These are phyloP conservation scores for Infundibulicybe gibba DNA, from an alignment of 768 basidiomycete species.

Conservation along the genomic window DNA sequence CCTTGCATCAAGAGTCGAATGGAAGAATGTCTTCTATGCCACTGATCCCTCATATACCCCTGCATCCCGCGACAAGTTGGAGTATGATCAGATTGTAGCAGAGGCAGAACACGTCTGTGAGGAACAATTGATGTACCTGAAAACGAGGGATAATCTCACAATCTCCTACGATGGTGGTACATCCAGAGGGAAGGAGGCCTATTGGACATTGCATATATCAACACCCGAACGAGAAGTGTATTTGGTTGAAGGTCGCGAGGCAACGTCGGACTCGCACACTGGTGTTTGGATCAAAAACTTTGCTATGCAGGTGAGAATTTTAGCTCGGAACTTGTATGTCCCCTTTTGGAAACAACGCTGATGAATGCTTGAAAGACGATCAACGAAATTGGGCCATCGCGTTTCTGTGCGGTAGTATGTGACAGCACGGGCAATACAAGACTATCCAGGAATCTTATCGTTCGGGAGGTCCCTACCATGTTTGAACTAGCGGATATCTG, in stretches of 20 bases:
- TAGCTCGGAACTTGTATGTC: background rate
- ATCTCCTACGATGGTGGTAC: conserved; percentile 24
- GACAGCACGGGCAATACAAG: conserved; percentile 25
- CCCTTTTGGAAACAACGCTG: background rate
- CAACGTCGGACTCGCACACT: conserved; percentile 21
- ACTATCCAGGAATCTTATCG: conserved; percentile 6
- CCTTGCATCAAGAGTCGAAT: conserved; percentile 8
- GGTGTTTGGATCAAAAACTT: conserved; percentile 17
- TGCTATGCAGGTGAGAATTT: conserved; percentile 7
- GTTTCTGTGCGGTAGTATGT: conserved; percentile 16
- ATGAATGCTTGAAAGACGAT: background rate
- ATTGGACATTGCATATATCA: conserved; percentile 27
- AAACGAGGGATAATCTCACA: conserved; percentile 13
- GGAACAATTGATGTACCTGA: conserved; percentile 5
- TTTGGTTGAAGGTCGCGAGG: conserved; percentile 21
- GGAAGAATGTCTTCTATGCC: conserved; percentile 4
- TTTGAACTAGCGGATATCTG: conserved; percentile 18
- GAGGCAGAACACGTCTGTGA: conserved; percentile 10
- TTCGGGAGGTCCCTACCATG: conserved; percentile 10
- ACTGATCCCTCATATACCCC: conserved; percentile 7
- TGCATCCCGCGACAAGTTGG: no score
- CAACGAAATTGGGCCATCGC: conserved; percentile 13
- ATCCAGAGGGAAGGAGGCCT: conserved; percentile 17
- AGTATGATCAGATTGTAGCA: conserved; percentile 11
- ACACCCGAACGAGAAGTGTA: conserved; percentile 20